phyloP scores from a whole-genome alignment of 2,329 filamentous ascomycete genomes.

The Colletotrichum abscissum region DNA sequence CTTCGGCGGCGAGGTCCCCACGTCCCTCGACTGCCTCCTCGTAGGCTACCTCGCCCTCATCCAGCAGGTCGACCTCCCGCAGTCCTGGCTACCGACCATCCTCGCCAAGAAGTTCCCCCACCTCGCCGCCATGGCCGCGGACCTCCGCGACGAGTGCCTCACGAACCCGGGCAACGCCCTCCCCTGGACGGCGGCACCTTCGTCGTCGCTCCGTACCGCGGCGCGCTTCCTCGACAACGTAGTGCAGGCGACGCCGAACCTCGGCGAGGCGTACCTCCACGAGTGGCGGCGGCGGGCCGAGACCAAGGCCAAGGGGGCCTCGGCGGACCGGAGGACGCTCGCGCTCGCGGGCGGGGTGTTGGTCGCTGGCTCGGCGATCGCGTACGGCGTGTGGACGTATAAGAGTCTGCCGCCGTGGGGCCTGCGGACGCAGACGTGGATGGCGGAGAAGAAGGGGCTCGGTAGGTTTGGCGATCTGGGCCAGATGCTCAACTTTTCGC shows the following conservation, averaged over 20 bases:
- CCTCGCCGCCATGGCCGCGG: slow-evolving; percentile 45
- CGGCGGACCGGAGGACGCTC: slow-evolving; percentile 41
- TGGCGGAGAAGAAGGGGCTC: slow-evolving; percentile 46
- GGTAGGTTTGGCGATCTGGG: slow-evolving; percentile 60
- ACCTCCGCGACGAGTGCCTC: slow-evolving; percentile 41
- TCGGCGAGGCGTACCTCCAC: slow-evolving; percentile 49
- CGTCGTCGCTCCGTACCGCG: slow-evolving; percentile 39
- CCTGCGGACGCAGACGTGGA: slow-evolving; percentile 56
- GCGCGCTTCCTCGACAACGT: slow-evolving; percentile 48
- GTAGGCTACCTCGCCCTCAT: slow-evolving; percentile 85
- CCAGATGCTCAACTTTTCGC: slow-evolving; percentile 51
- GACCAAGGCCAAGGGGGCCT: slow-evolving; percentile 41
- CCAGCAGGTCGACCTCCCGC: slow-evolving; percentile 61
- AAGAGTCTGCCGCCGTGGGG: slow-evolving; percentile 57
- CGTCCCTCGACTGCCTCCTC: slow-evolving; percentile 81
- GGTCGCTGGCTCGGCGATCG: slow-evolving; percentile 50
- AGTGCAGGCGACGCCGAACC: slow-evolving; percentile 47
- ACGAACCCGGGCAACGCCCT: slow-evolving; percentile 37
- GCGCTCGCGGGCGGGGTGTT: slow-evolving; percentile 47
- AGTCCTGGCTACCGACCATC: slow-evolving; percentile 52
- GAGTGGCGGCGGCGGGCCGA: slow-evolving; percentile 52
- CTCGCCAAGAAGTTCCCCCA: slow-evolving; percentile 41
- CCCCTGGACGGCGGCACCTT: slow-evolving; percentile 40
- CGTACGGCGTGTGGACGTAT: slow-evolving; percentile 54
- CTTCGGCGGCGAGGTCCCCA: slow-evolving; percentile 52